Percentiles rank a stretch among this genome's conserved stretches.
Evolutionary conservation across 2,329 filamentous ascomycete genomes (phyloP).

Genomic region (Ophiocordyceps sinensis): DNA sequence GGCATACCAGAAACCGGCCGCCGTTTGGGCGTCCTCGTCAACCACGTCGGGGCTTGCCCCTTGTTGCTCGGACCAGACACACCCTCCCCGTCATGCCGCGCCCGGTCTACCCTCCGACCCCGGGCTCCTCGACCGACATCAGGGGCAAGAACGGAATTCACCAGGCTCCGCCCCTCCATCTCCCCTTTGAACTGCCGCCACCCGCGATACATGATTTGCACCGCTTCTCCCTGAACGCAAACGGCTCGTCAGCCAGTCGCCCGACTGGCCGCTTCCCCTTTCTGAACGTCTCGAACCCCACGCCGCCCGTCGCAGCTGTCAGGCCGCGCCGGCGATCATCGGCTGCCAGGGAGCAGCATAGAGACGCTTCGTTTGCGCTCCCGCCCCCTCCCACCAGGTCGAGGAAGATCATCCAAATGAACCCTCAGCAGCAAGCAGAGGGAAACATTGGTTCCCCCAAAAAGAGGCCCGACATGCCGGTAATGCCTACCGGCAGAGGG

Average conservation of each 20-base stretch:
- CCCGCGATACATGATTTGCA: slow-evolving; percentile 46
- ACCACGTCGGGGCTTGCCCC: not conserved
- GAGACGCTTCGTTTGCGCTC: slow-evolving; percentile 58
- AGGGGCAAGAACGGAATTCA: slow-evolving; percentile 53
- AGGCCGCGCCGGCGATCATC: slow-evolving; percentile 40
- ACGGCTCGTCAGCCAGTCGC: slow-evolving; percentile 14
- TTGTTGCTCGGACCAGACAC: not conserved
- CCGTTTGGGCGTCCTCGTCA: too few relatives aligned
- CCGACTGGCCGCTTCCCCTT: slow-evolving; percentile 2
- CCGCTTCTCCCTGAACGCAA: slow-evolving; percentile 20
- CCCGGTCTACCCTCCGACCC: slow-evolving; percentile 48
- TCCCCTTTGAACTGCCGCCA: slow-evolving; percentile 62
- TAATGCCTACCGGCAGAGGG: slow-evolving; percentile 8
- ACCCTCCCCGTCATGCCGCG: slow-evolving; percentile 15
- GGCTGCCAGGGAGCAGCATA: slow-evolving; percentile 20
- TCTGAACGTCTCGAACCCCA: slow-evolving; percentile 18
- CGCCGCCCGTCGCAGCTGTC: slow-evolving; percentile 35
- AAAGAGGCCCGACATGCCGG: slow-evolving; percentile 12
- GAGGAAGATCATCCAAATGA: slow-evolving; percentile 98
- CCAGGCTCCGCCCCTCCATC: slow-evolving; percentile 45
- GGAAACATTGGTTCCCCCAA: slow-evolving; percentile 10
- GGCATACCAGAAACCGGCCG: too few relatives aligned
- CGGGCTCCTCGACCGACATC: slow-evolving; percentile 68
- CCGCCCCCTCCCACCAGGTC: slow-evolving; percentile 85
- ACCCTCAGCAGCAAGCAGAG: slow-evolving; percentile 41